These are phyloP conservation scores for Vitis rotundifolia DNA, from an alignment of 164 flowering plant species.

Conservation along the genomic window DNA sequence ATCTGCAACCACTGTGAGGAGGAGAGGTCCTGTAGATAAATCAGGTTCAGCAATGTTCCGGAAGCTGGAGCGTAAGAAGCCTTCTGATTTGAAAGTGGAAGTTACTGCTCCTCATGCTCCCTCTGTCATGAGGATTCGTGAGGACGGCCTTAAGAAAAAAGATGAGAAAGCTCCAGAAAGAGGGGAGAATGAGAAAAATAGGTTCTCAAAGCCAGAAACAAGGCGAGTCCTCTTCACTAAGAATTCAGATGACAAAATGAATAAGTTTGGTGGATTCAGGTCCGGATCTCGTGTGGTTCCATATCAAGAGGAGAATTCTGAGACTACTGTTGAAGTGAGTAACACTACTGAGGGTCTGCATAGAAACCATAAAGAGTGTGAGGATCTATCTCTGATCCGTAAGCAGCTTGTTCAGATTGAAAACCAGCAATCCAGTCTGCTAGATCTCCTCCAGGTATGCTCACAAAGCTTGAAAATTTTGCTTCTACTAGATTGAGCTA, in stretches of 20 bases:
- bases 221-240: conserved; percentile 50
- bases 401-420: conserved; percentile 88
- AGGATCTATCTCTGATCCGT: conserved; percentile 71
- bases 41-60: conserved; percentile 33
- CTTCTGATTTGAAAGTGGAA: conserved; percentile 54
- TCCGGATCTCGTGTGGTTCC: conserved; percentile 79
- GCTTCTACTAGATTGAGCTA: neutral
- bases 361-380: conserved; percentile 47
- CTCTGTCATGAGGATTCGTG: conserved; percentile 16
- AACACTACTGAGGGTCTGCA: conserved; percentile 32
- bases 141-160: conserved; percentile 23
- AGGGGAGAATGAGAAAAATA: conserved; percentile 26
- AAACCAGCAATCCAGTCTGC: conserved; percentile 74
- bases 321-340: conserved; percentile 35
- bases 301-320: conserved; percentile 38
- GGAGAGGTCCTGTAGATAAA: conserved; percentile 44
- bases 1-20: conserved; percentile 39
- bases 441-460: conserved; percentile 86
- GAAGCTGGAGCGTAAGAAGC: conserved; percentile 51
- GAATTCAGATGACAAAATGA: conserved; percentile 42
- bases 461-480: conserved; percentile 2
- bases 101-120: conserved; percentile 37
- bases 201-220: conserved; percentile 37
- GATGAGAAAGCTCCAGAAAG: conserved; percentile 26
- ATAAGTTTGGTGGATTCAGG: conserved; percentile 37